Conservation (phyloP, 1,284 basidiomycete genomes). For the Puccinia sorghi region DNA sequence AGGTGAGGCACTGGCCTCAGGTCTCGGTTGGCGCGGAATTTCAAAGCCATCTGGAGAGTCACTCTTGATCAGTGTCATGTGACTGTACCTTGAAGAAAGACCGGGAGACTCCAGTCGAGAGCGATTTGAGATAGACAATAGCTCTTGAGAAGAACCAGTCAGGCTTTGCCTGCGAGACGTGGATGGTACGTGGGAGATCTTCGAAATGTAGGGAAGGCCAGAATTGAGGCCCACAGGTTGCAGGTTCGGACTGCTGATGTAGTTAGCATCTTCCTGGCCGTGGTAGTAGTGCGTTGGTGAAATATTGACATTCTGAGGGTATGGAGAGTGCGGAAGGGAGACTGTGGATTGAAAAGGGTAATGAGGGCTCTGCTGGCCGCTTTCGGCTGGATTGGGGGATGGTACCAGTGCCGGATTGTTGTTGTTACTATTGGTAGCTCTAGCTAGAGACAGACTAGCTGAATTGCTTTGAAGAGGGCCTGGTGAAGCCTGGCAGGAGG, state of each 20-base stretch:
- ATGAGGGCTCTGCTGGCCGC: conserved; percentile 19
- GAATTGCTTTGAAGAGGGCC: not conserved
- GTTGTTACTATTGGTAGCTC: conserved; percentile 1
- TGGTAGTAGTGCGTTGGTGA: conserved; percentile 29
- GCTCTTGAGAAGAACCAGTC: conserved; percentile 8
- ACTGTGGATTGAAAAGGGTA: conserved; percentile 35
- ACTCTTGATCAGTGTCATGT: conserved; percentile 12
- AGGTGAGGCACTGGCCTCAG: not conserved
- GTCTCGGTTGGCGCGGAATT: too few relatives aligned
- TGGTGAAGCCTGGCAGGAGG: conserved; percentile 18
- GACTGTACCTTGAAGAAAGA: conserved; percentile 8
- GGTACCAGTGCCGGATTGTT: conserved; percentile 17
- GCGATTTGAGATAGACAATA: conserved; percentile 29
- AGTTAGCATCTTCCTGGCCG: conserved; percentile 24
- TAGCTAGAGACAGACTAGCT: conserved; percentile 23
- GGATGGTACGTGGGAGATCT: conserved; percentile 28
- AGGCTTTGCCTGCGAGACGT: conserved; percentile 27
- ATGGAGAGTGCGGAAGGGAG: conserved; percentile 26
- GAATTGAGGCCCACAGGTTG: conserved; percentile 13
- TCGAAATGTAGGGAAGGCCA: conserved; percentile 35
- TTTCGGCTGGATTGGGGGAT: conserved; percentile 21
- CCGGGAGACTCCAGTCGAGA: conserved; percentile 24
- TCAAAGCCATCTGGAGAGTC: conserved; percentile 17
- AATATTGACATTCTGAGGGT: conserved; percentile 18
- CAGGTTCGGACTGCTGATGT: conserved; percentile 32